phyloP scores from a whole-genome alignment of 257 asterid genomes.

The Solanum pennellii region DNA sequence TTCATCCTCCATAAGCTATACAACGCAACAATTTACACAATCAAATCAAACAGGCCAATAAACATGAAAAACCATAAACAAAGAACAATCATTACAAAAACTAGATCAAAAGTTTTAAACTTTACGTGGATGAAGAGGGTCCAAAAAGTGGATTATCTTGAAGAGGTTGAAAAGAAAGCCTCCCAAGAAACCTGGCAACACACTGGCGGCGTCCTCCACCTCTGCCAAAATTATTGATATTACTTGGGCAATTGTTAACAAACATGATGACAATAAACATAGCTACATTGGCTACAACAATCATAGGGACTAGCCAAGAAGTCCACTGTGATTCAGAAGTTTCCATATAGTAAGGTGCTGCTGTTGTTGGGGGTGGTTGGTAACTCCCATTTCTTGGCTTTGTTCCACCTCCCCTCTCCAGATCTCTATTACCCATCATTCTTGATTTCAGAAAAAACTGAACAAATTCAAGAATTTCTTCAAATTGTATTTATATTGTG shows the following conservation, averaged over 20 bases:
- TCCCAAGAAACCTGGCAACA: constrained; percentile 71
- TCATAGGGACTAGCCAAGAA: constrained; percentile 90
- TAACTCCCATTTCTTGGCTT: constrained; percentile 24
- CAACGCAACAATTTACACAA: background rate
- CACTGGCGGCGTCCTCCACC: constrained; percentile 38
- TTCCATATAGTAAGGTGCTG: constrained; percentile 34
- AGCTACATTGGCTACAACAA: constrained; percentile 73
- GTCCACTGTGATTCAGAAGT: constrained; percentile 74
- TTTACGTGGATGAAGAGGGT: constrained; percentile 84
- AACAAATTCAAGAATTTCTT: background rate
- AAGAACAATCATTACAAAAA: background rate
- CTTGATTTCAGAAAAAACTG: background rate
- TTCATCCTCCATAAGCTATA: background rate
- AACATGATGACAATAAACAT: constrained; percentile 79
- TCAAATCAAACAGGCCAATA: background rate
- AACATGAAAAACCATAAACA: background rate
- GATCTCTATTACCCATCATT: constrained; percentile 50
- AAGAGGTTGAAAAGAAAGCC: constrained; percentile 91
- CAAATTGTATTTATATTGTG: background rate
- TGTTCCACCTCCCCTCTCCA: constrained; percentile 38
- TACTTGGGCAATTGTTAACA: constrained; percentile 72
- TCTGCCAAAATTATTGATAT: constrained; percentile 16
- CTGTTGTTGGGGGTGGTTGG: constrained; percentile 15
- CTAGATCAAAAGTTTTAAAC: background rate
- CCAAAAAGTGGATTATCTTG: constrained; percentile 92